Evolutionary conservation across 2,329 filamentous ascomycete genomes (phyloP), one percentile per base, ranked within the genome.

Genomic region (Neonectria hederae): DNA sequence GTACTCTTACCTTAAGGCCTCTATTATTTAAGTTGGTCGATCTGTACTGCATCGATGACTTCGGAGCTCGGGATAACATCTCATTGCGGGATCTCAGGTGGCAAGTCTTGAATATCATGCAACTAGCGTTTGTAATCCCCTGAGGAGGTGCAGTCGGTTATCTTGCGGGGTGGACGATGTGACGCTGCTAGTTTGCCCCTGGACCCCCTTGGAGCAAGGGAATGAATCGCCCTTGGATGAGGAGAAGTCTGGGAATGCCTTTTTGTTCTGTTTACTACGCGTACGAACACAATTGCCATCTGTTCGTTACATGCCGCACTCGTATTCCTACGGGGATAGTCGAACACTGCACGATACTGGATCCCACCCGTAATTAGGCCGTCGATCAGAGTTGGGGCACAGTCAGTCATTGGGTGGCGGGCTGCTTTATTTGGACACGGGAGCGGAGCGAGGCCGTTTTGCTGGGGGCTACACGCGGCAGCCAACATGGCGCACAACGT

Each of bases 141-240:
- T n/a, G n/a, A n/a, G n/a, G n/a, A n/a, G n/a, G n/a, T n/a, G n/a
- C n/a, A n/a, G 13, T 54, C 24, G 30, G n/a, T 21, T 10, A 42
- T 26, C 38, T 42, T 7, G n/a, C 22, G 21, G 28, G 28, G 28
- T 4, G 17, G 28, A n/a, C 52, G 52, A 54, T 54, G 52, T 54
- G 21, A 54, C 52, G 24, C 52, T 54, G 52, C n/a, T 42, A 52
- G 26, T 46, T n/a, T 43, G 24, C 42, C 40, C 57, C 49, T 53
- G 56, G 48, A 42, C 40, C 57, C 49, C 53, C 43, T n/a, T n/a
- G 46, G 56, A 35, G 46, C 38, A 53, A 52, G 22, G 38, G 38
- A 48, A 46, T 19, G 49, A 22, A 46, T 35, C 9, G 38, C n/a
- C 7, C n/a, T 9, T 19, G n/a, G n/a, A 21, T 21, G 9, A 13